A percentile compares a stretch with the other conserved stretches of the same genome.
phyloP scores from a whole-genome alignment of 495 filamentous ascomycete species.

The Aspergillus diversus region DNA sequence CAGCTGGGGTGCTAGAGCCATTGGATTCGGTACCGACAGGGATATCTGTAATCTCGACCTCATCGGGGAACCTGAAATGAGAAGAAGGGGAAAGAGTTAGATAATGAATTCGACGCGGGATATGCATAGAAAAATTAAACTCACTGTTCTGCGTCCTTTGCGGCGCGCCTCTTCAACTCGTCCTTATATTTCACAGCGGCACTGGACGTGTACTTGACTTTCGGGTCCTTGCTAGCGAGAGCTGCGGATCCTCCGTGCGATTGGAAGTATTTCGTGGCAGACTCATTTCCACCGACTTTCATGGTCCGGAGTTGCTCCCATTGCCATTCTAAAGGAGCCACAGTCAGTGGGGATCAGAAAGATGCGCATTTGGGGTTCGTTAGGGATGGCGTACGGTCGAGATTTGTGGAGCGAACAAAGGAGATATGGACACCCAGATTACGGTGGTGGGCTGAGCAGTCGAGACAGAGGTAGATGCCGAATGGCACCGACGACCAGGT shows the following conservation, averaged over 20 bases:
- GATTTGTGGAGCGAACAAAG: conserved; percentile 96
- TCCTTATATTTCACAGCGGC: conserved; percentile 96
- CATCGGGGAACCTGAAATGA: conserved; percentile 70
- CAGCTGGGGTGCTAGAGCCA: conserved; percentile 70
- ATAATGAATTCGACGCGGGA: background rate
- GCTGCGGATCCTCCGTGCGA: conserved; percentile 91
- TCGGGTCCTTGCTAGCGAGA: conserved; percentile 91
- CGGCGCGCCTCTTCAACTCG: conserved; percentile 81
- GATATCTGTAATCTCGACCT: conserved; percentile 83
- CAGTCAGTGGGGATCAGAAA: conserved; percentile 25
- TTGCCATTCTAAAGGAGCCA: conserved; percentile 79
- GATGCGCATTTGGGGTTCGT: background rate
- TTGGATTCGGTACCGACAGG: conserved; percentile 61
- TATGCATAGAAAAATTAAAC: conserved; percentile 16
- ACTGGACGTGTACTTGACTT: conserved; percentile 92
- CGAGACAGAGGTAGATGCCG: conserved; percentile 96
- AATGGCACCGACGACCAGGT: conserved; percentile 98
- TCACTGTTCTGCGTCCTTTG: conserved; percentile 79
- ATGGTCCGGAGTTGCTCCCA: conserved; percentile 98
- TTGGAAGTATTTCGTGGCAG: conserved; percentile 97
- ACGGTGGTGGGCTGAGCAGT: conserved; percentile 91
- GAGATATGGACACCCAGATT: conserved; percentile 94
- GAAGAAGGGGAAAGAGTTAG: conserved; percentile 24
- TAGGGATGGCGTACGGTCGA: conserved; percentile 78
- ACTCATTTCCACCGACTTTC: conserved; percentile 98